Percentiles rank a stretch among this genome's conserved stretches.
These are phyloP conservation scores for Sporopachydermia lactativora DNA, from an alignment of 805 yeast species.

Conservation along the genomic window DNA sequence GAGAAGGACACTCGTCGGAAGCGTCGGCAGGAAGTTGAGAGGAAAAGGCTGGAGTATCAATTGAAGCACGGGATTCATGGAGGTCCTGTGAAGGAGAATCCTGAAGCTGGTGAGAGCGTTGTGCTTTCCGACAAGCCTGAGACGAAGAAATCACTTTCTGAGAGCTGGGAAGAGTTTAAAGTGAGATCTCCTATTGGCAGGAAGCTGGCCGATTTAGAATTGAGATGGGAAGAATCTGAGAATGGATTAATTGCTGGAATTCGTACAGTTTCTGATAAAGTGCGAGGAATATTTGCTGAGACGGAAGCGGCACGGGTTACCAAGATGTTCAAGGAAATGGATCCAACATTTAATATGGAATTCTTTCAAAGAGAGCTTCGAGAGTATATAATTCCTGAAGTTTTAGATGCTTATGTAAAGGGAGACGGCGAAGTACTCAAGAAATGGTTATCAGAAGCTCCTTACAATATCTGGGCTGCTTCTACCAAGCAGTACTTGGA, in stretches of 20 bases:
- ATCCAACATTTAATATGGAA: conserved; percentile 73
- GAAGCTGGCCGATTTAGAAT: conserved; percentile 41
- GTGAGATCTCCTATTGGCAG: conserved; percentile 60
- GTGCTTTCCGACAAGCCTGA: conserved; percentile 73
- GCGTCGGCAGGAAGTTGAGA: conserved; percentile 41
- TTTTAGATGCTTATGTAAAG: conserved; percentile 85
- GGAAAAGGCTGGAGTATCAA: conserved; percentile 21
- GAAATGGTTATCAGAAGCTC: conserved; percentile 93
- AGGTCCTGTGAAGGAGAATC: conserved; percentile 61
- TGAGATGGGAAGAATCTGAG: conserved; percentile 73
- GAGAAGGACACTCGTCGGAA: conserved; percentile 65
- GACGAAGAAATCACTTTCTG: conserved; percentile 51
- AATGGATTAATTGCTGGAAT: conserved; percentile 75
- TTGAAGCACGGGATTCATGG: conserved; percentile 43
- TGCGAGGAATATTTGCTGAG: conserved; percentile 86
- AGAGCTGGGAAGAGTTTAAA: conserved; percentile 52
- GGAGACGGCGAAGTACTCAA: conserved; percentile 79
- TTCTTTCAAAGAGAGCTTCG: conserved; percentile 72
- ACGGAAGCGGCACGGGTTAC: conserved; percentile 93
- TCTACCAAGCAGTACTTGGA: conserved; percentile 85
- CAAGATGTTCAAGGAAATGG: conserved; percentile 74
- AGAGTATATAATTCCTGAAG: conserved; percentile 88
- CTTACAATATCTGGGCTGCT: conserved; percentile 87
- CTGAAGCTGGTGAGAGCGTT: conserved; percentile 69
- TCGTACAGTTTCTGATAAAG: conserved; percentile 65